Evolutionary conservation across 2,329 filamentous ascomycete species (phyloP).

Genomic region (Aspergillus fijiensis): DNA sequence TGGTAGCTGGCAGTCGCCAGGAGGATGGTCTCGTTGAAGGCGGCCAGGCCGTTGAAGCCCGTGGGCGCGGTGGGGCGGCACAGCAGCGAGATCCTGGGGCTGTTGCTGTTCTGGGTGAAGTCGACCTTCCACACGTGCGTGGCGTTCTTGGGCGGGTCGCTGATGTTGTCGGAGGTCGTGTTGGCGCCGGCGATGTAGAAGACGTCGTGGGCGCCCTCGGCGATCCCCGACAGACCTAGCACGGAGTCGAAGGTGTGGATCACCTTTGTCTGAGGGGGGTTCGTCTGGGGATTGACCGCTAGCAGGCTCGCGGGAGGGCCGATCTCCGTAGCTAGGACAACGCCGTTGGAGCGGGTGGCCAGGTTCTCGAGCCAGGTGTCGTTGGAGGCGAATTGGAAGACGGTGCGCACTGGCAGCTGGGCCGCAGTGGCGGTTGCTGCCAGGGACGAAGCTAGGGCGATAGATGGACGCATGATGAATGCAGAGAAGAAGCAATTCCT

Average conservation of each 20-base stretch:
- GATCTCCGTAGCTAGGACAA: background rate
- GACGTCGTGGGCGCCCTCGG: conserved; percentile 2
- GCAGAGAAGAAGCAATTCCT: no score
- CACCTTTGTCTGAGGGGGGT: background rate
- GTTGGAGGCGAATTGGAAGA: conserved; percentile 2
- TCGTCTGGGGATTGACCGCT: background rate
- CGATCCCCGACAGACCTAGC: background rate
- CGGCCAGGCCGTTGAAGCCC: background rate
- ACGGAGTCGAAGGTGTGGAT: background rate
- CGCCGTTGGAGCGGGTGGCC: background rate
- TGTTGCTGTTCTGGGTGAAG: background rate
- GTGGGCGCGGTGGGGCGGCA: background rate
- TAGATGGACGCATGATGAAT: no score
- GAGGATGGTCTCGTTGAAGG: background rate
- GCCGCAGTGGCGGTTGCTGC: background rate
- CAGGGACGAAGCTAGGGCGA: no score
- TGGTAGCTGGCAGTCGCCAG: background rate
- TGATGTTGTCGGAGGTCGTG: background rate
- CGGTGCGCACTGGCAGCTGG: background rate
- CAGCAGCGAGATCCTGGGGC: background rate
- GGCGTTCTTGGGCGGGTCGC: background rate
- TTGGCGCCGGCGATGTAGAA: conserved; percentile 1
- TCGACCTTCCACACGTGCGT: conserved; percentile 1
- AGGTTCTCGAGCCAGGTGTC: conserved; percentile 5
- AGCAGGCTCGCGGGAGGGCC: background rate